These are phyloP conservation scores for Blastocystis sp. DNA, from an alignment of 352 stramenopile genomes.

Conservation along the genomic window DNA sequence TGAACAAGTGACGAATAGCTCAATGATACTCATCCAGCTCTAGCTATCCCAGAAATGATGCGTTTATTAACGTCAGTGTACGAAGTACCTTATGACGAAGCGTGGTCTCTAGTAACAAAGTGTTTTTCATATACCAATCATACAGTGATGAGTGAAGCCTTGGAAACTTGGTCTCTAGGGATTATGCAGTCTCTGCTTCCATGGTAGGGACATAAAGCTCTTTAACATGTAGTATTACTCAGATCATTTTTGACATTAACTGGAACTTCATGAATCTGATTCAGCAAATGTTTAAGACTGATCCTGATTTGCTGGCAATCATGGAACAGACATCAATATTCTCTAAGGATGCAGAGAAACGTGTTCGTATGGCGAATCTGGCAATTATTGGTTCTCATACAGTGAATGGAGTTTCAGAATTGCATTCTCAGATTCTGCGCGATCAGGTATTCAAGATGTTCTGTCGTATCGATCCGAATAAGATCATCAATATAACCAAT, in stretches of 20 bases:
- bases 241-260: constrained; percentile 72
- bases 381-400: constrained; percentile 68
- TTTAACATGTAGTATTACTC: constrained; percentile 20
- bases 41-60: constrained; percentile 70
- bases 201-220: constrained; percentile 1
- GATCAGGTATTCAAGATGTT: constrained; percentile 69
- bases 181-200: constrained; percentile 69
- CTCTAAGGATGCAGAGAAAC: constrained; percentile 69
- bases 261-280: constrained; percentile 70
- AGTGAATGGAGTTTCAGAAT: constrained; percentile 71
- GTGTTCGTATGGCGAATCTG: constrained; percentile 70
- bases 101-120: constrained; percentile 64
- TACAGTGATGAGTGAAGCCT: constrained; percentile 70
- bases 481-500: constrained; percentile 72
- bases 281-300: constrained; percentile 53
- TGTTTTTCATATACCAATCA: constrained; percentile 71
- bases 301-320: constrained; percentile 49
- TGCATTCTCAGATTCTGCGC: constrained; percentile 69
- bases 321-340: constrained; percentile 70
- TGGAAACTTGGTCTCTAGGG: constrained; percentile 70
- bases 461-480: constrained; percentile 64
- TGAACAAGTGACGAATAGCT: constrained; percentile 39
- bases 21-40: constrained; percentile 70
- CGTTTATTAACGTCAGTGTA: constrained; percentile 70
- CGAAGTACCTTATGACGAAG: constrained; percentile 64